Evolutionary conservation across 805 yeast genomes (phyloP).

Genomic region (Wickerhamomyces bovis): DNA sequence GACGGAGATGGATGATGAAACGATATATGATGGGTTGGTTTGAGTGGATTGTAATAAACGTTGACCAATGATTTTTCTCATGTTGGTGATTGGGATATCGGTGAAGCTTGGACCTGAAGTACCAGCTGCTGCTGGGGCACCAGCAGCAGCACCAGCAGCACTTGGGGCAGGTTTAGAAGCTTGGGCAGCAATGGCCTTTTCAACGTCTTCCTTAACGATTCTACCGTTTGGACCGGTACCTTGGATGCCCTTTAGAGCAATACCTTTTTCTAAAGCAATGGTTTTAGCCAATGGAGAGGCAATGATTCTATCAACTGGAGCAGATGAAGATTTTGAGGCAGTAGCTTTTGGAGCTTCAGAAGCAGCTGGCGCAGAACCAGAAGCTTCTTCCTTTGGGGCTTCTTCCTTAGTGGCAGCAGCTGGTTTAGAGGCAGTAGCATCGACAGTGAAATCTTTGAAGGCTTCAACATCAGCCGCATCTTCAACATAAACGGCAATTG

Average conservation of each 20-base stretch:
- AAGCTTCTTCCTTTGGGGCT: conserved; percentile 18
- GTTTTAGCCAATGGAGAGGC: conserved; percentile 96
- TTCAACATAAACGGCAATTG: conserved; percentile 95
- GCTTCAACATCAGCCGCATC: conserved; percentile 79
- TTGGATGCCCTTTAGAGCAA: conserved; percentile 73
- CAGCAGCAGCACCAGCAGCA: conserved; percentile 38
- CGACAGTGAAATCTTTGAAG: conserved; percentile 80
- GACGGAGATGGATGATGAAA: conserved; percentile 81
- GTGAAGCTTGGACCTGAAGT: conserved; percentile 56
- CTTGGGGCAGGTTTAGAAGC: conserved; percentile 40
- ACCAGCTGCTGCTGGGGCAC: conserved; percentile 39
- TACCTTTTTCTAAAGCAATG: conserved; percentile 87
- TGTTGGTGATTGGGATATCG: conserved; percentile 81
- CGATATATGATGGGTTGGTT: conserved; percentile 86
- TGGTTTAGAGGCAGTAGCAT: conserved; percentile 41
- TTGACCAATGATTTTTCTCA: conserved; percentile 91
- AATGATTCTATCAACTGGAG: conserved; percentile 62
- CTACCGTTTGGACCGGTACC: conserved; percentile 97
- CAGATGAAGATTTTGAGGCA: conserved; percentile 28
- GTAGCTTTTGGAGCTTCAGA: conserved; percentile 22
- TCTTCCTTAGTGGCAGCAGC: conserved; percentile 16
- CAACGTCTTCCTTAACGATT: conserved; percentile 87
- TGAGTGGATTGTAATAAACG: conserved; percentile 84
- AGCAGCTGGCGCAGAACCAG: conserved; percentile 24
- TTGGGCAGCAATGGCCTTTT: conserved; percentile 47